A percentile compares a stretch with the other conserved stretches of the same genome.
These are phyloP conservation scores for Colletotrichum plurivorum DNA, from an alignment of 2,329 filamentous ascomycete genomes.

Conservation along the genomic window DNA sequence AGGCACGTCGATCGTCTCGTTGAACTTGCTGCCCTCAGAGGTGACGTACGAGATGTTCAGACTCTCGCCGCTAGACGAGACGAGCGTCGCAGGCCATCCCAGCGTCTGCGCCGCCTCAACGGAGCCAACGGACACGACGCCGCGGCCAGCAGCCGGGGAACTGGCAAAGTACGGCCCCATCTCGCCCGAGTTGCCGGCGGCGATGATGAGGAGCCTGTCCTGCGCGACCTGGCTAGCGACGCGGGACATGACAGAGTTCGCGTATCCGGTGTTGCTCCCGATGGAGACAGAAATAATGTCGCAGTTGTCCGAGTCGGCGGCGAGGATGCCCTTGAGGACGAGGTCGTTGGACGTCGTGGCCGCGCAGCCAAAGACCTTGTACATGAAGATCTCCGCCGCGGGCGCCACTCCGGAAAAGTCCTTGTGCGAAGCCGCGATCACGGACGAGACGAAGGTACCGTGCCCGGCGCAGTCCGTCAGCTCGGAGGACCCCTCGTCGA, in stretches of 20 bases:
- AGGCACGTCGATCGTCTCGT: constrained; percentile 28
- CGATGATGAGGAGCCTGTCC: constrained; percentile 33
- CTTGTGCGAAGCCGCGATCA: constrained; percentile 27
- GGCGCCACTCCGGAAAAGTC: constrained; percentile 43
- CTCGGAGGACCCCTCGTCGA: constrained; percentile 34
- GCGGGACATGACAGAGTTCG: constrained; percentile 25
- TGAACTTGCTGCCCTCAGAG: constrained; percentile 37
- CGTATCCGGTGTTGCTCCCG: constrained; percentile 41
- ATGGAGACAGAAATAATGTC: constrained; percentile 43
- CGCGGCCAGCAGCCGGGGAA: constrained; percentile 6
- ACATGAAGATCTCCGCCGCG: constrained; percentile 44
- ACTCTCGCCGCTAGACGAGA: constrained; percentile 31
- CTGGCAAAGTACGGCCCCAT: constrained; percentile 35
- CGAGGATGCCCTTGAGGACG: constrained; percentile 43
- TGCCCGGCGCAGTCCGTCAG: constrained; percentile 43
- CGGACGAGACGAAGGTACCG: constrained; percentile 42
- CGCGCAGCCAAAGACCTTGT: constrained; percentile 45
- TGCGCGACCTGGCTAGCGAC: constrained; percentile 31
- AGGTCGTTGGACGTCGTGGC: constrained; percentile 41
- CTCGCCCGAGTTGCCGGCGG: constrained; percentile 28
- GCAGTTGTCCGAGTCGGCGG: constrained; percentile 43
- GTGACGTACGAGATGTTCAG: constrained; percentile 41
- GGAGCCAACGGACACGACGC: constrained; percentile 27
- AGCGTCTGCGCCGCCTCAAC: constrained; percentile 38
- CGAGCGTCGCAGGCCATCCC: constrained; percentile 39